Percentiles rank a stretch among this genome's conserved stretches.
These are phyloP conservation scores for Begonia loranthoides DNA, from an alignment of 306 rosid species.

Conservation along the genomic window DNA sequence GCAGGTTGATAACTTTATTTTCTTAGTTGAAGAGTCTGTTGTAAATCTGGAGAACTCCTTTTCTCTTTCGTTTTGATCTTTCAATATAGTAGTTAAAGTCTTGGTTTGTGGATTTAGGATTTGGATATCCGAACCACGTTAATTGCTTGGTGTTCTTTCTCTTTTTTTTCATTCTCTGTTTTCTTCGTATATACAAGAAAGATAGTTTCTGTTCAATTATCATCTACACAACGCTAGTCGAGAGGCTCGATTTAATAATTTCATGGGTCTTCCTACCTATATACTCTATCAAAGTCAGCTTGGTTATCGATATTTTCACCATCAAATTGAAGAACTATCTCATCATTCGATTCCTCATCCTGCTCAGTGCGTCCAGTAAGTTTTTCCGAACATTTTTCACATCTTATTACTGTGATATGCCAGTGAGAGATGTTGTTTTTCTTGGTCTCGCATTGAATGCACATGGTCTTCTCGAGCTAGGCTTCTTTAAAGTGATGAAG, in stretches of 20 bases:
- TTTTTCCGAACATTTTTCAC: conserved; percentile 14
- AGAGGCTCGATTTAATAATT: conserved; percentile 18
- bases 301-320: conserved; percentile 2
- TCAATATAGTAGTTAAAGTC: too few relatives aligned
- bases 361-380: conserved; percentile 14
- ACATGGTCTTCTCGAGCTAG: conserved; percentile 25
- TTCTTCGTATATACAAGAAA: too few relatives aligned
- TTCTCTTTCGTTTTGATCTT: too few relatives aligned
- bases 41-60: too few relatives aligned
- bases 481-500: conserved; percentile 10
- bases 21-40: too few relatives aligned
- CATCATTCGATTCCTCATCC: conserved; percentile 5
- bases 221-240: too few relatives aligned
- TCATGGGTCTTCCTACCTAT: conserved; percentile 25
- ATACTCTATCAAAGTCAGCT: conserved; percentile 17
- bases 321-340: neutral
- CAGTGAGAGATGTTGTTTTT: conserved; percentile 12
- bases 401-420: conserved; percentile 7
- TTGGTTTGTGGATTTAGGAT: too few relatives aligned
- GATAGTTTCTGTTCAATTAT: too few relatives aligned
- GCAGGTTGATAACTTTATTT: too few relatives aligned
- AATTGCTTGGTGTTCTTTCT: too few relatives aligned
- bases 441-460: conserved; percentile 25
- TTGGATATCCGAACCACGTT: too few relatives aligned
- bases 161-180: too few relatives aligned